Conservation (phyloP, 495 filamentous ascomycete genomes). For the Apiosordaria backusii region DNA sequence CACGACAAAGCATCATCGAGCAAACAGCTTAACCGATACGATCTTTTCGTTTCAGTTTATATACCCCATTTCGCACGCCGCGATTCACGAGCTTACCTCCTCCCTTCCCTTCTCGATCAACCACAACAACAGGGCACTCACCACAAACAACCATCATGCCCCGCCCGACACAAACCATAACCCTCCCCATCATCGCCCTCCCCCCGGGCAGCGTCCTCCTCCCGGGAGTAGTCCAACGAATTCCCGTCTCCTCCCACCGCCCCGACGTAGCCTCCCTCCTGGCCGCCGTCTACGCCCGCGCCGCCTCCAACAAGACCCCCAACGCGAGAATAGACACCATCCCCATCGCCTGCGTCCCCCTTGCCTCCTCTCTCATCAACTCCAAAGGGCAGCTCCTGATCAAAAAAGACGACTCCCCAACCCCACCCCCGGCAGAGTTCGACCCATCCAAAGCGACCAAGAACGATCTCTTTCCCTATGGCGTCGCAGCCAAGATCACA, state of each 20-base stretch:
- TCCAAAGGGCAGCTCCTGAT: slow-evolving; percentile 65
- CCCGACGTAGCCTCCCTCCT: slow-evolving; percentile 81
- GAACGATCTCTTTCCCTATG: slow-evolving; percentile 71
- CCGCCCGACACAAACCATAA: slow-evolving; percentile 34
- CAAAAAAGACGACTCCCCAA: slow-evolving; percentile 43
- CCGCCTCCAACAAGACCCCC: slow-evolving; percentile 49
- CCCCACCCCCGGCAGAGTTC: slow-evolving; percentile 35
- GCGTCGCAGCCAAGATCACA: slow-evolving; percentile 75
- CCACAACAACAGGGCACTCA: not conserved
- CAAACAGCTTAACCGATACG: not conserved
- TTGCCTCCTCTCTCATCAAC: slow-evolving; percentile 65
- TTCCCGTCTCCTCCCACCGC: slow-evolving; percentile 68
- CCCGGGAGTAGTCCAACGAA: slow-evolving; percentile 72
- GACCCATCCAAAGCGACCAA: slow-evolving; percentile 53
- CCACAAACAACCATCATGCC: slow-evolving; percentile 2
- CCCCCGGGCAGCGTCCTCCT: slow-evolving; percentile 71
- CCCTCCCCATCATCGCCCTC: slow-evolving; percentile 71
- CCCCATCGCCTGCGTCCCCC: slow-evolving; percentile 76
- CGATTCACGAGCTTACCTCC: not conserved
- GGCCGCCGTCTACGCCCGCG: slow-evolving; percentile 66
- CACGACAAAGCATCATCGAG: not conserved
- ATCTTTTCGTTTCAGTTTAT: not conserved
- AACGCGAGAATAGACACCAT: slow-evolving; percentile 60
- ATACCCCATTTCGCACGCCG: not conserved
- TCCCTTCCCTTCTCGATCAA: not conserved